Percentiles rank a stretch among this genome's conserved stretches.
These are phyloP conservation scores for Tuber brumale DNA, from an alignment of 495 filamentous ascomycete species.

Conservation along the genomic window DNA sequence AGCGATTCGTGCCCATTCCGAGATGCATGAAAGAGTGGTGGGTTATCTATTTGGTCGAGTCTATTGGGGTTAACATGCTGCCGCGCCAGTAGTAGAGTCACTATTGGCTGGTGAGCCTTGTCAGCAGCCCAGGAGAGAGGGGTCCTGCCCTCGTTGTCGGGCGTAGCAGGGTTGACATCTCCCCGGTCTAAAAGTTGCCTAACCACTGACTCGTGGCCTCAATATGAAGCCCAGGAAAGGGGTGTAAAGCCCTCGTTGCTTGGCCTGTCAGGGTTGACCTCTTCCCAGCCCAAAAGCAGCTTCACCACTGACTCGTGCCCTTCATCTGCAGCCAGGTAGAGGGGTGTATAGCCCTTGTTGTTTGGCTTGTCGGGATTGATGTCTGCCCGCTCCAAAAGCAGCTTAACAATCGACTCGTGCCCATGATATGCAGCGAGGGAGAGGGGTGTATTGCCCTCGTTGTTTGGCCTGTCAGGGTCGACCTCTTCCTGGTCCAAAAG, in stretches of 20 bases:
- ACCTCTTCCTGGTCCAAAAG: too few relatives aligned
- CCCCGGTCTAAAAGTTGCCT: not conserved
- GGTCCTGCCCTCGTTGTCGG: constrained; percentile 22
- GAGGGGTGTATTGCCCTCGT: too few relatives aligned
- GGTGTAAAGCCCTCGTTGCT: constrained; percentile 32
- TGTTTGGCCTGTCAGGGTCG: too few relatives aligned
- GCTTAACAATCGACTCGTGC: not conserved
- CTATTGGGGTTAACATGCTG: too few relatives aligned
- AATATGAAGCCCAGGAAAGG: constrained; percentile 43
- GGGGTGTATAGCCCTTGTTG: constrained; percentile 27
- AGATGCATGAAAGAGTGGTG: too few relatives aligned
- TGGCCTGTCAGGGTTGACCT: constrained; percentile 12
- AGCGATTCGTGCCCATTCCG: too few relatives aligned
- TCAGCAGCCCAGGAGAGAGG: constrained; percentile 39
- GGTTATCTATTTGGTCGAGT: too few relatives aligned
- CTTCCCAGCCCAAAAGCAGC: constrained; percentile 23
- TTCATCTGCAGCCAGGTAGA: constrained; percentile 34
- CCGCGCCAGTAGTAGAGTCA: constrained; percentile 25
- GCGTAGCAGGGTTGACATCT: constrained; percentile 10
- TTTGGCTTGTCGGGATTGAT: constrained; percentile 32
- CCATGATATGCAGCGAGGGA: not conserved
- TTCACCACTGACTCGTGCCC: constrained; percentile 39
- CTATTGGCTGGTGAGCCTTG: constrained; percentile 35
- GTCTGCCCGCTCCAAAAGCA: constrained; percentile 21
- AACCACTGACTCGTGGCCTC: constrained; percentile 44